Percentiles rank a stretch among this genome's conserved stretches.
These are phyloP conservation scores for Ensete glaucum DNA, from an alignment of 176 grass and related monocot genomes.

Conservation along the genomic window DNA sequence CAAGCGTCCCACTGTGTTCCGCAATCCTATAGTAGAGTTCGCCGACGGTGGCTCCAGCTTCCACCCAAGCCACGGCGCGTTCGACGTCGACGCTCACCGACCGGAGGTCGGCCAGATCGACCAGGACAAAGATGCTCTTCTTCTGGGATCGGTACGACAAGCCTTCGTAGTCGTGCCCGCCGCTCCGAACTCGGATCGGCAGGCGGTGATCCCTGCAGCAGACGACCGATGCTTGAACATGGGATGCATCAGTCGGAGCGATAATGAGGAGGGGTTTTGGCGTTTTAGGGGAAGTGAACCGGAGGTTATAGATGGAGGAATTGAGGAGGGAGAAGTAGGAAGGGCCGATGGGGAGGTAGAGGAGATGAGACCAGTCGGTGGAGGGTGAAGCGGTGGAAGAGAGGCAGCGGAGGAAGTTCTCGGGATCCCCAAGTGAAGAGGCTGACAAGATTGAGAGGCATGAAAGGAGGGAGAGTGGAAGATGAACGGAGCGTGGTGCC, in stretches of 20 bases:
- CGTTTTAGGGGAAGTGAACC: slow-evolving; percentile 24
- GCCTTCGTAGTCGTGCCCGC: slow-evolving; percentile 73
- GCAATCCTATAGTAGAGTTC: slow-evolving; percentile 43
- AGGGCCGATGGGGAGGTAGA: slow-evolving; percentile 20
- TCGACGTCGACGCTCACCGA: not conserved
- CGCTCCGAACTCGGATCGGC: slow-evolving; percentile 47
- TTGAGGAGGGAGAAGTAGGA: slow-evolving; percentile 39
- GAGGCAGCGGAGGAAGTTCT: slow-evolving; percentile 42
- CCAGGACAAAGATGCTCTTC: slow-evolving; percentile 27
- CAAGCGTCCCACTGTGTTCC: slow-evolving; percentile 1
- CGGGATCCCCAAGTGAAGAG: slow-evolving; percentile 8
- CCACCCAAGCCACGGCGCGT: slow-evolving; percentile 36
- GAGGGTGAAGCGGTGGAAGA: slow-evolving; percentile 3
- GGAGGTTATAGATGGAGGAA: slow-evolving; percentile 44
- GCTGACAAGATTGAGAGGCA: not conserved
- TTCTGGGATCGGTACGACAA: slow-evolving; percentile 51
- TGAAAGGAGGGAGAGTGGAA: not conserved
- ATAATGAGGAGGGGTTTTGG: slow-evolving; percentile 49
- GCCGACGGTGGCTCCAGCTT: slow-evolving; percentile 46
- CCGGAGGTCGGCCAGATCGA: slow-evolving; percentile 22
- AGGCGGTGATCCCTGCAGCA: slow-evolving; percentile 33
- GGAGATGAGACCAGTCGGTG: slow-evolving; percentile 21
- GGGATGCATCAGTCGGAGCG: slow-evolving; percentile 25
- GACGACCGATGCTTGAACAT: slow-evolving; percentile 40
- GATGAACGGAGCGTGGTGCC: too few species aligned